phyloP scores from a whole-genome alignment of 768 basidiomycete genomes.

The Dacryopinax spathularia region DNA sequence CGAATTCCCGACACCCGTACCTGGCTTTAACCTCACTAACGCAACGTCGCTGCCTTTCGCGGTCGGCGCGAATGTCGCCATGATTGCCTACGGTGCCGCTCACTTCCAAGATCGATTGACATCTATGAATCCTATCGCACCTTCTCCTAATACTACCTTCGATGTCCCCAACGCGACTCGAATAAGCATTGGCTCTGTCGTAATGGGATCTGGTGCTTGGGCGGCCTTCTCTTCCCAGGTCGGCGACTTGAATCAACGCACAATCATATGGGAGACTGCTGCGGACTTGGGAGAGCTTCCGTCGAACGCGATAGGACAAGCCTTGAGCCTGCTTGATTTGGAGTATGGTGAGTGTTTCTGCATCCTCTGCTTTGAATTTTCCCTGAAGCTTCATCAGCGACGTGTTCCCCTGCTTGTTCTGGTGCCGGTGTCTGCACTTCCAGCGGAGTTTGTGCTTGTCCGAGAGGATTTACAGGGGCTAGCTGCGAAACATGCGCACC shows the following conservation, averaged over 20 bases:
- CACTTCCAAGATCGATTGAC: neutral
- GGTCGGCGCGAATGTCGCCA: constrained; percentile 9
- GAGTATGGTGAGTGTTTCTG: constrained; percentile 31
- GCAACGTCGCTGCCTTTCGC: constrained; percentile 10
- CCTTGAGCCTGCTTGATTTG: constrained; percentile 51
- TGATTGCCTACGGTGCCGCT: constrained; percentile 6
- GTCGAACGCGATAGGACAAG: constrained; percentile 25
- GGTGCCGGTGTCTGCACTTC: constrained; percentile 57
- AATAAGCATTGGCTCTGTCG: constrained; percentile 45
- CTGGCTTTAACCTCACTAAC: constrained; percentile 9
- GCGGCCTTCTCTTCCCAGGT: constrained; percentile 42
- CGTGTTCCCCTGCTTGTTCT: constrained; percentile 65
- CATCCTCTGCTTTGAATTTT: neutral
- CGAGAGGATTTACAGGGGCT: constrained; percentile 57
- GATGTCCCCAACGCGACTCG: constrained; percentile 24
- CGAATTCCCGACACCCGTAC: neutral
- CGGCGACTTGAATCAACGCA: constrained; percentile 33
- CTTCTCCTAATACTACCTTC: constrained; percentile 33
- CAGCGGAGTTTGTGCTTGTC: constrained; percentile 57
- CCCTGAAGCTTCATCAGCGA: constrained; percentile 18
- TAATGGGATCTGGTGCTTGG: constrained; percentile 56
- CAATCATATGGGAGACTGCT: constrained; percentile 66
- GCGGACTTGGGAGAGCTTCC: constrained; percentile 63
- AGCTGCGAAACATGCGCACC: constrained; percentile 64
- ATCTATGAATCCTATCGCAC: constrained; percentile 6